A percentile compares a stretch with the other conserved stretches of the same genome.
phyloP scores from a whole-genome alignment of 1,284 basidiomycete species.

The Microstroma glucosiphilum region DNA sequence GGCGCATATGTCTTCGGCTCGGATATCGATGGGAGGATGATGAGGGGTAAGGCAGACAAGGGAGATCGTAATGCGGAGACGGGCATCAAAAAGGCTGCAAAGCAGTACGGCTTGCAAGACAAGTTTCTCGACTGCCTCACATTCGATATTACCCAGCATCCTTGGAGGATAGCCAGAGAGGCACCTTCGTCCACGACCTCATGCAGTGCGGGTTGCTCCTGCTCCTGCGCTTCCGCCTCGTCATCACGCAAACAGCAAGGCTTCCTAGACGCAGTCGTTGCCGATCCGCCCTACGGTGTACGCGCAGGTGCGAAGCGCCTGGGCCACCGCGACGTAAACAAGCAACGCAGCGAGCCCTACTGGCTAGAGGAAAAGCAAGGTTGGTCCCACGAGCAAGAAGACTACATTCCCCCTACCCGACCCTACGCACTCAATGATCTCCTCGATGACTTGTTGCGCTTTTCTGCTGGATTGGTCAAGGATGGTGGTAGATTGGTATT shows the following conservation, averaged over 20 bases:
- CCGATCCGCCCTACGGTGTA: constrained; percentile 68
- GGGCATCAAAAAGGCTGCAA: constrained; percentile 74
- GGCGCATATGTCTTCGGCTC: constrained; percentile 83
- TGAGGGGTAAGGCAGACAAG: constrained; percentile 72
- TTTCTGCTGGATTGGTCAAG: constrained; percentile 76
- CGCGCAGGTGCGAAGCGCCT: constrained; percentile 91
- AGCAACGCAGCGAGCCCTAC: constrained; percentile 45
- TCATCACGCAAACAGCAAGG: constrained; percentile 46
- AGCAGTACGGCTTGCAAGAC: constrained; percentile 72
- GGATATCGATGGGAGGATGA: constrained; percentile 94
- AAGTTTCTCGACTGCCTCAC: constrained; percentile 77
- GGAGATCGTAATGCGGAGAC: constrained; percentile 24
- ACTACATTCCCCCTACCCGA: constrained; percentile 63
- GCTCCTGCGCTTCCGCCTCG: background rate
- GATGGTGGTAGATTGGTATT: constrained; percentile 86
- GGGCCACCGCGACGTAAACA: constrained; percentile 59
- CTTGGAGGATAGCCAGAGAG: constrained; percentile 68
- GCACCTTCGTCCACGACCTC: constrained; percentile 10
- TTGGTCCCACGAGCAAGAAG: constrained; percentile 40
- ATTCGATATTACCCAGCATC: constrained; percentile 82
- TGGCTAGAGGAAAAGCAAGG: constrained; percentile 45
- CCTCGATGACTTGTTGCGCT: constrained; percentile 70
- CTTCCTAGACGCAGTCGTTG: constrained; percentile 79
- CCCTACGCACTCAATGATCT: constrained; percentile 89
- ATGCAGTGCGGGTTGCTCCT: constrained; percentile 15